Percentiles rank a stretch among this genome's conserved stretches.
Evolutionary conservation across 108 stramenopile species (phyloP).

Genomic region (Fistulifera pelliculosa): DNA sequence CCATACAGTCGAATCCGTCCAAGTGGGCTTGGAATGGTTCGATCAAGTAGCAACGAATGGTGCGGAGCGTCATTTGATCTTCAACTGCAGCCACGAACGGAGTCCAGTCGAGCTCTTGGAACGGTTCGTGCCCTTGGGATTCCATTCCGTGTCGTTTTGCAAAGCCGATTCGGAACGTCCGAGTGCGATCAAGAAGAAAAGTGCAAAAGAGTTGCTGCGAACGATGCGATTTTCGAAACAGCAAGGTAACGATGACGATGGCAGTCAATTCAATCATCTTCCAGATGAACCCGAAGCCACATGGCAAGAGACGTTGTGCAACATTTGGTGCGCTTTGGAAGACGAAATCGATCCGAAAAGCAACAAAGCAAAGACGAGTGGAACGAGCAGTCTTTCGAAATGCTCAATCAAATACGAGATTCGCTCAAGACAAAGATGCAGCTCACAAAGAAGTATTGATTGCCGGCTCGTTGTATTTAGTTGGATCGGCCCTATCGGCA

Average conservation of each 20-base stretch:
- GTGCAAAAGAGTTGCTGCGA: conserved; percentile 33
- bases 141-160: conserved; percentile 58
- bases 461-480: conserved; percentile 76
- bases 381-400: conserved; percentile 6
- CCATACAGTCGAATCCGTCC: conserved; percentile 65
- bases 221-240: too few species aligned
- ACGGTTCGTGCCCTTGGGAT: conserved; percentile 16
- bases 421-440: conserved; percentile 4
- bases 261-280: background rate
- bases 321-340: conserved; percentile 28
- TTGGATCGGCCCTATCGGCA: conserved; percentile 51
- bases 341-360: background rate
- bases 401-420: conserved; percentile 8
- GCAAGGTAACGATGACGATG: background rate
- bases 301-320: conserved; percentile 49
- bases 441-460: conserved; percentile 42
- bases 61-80: conserved; percentile 28
- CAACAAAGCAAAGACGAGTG: conserved; percentile 11
- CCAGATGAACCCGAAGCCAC: conserved; percentile 14
- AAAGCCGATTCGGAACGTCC: conserved; percentile 51
- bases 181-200: conserved; percentile 40
- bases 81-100: conserved; percentile 80
- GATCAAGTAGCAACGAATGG: conserved; percentile 6
- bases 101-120: conserved; percentile 62
- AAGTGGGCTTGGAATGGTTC: conserved; percentile 59